These are phyloP conservation scores for Pistacia vera DNA, from an alignment of 345 rosid species.

Conservation along the genomic window DNA sequence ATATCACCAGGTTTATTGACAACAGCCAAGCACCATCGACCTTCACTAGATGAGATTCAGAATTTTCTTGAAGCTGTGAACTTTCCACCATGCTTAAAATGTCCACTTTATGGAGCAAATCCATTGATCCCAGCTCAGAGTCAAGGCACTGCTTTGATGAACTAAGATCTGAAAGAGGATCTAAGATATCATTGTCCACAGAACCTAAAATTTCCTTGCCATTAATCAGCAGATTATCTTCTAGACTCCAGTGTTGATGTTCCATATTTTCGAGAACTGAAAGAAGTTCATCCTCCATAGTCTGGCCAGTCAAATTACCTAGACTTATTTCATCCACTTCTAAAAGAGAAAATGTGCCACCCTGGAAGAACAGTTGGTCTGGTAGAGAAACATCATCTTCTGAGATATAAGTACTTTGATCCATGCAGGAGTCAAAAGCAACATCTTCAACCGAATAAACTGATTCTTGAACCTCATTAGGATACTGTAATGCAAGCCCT, in stretches of 20 bases:
- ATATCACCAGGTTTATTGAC: constrained; percentile 28
- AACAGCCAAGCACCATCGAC: constrained; percentile 27
- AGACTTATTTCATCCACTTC: constrained; percentile 72
- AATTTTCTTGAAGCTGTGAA: constrained; percentile 25
- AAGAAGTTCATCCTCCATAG: constrained; percentile 49
- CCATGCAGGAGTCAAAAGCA: constrained; percentile 43
- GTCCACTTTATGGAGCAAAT: constrained; percentile 40
- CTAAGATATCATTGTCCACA: constrained; percentile 36
- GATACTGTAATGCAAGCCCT: constrained; percentile 31
- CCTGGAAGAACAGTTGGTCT: constrained; percentile 34
- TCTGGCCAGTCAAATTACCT: constrained; percentile 35
- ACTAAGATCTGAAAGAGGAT: constrained; percentile 52
- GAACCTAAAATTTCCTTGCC: constrained; percentile 49
- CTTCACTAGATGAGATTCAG: constrained; percentile 30
- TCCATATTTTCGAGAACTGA: constrained; percentile 45
- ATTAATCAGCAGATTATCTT: constrained; percentile 29
- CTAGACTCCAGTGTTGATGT: constrained; percentile 30
- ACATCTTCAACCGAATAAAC: constrained; percentile 55
- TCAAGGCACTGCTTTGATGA: constrained; percentile 40
- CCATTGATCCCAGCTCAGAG: constrained; percentile 36
- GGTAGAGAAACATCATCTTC: constrained; percentile 50
- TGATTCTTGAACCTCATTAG: constrained; percentile 44
- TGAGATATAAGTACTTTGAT: constrained; percentile 28
- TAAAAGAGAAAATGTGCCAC: constrained; percentile 51
- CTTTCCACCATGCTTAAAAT: constrained; percentile 46